Evolutionary conservation across 495 filamentous ascomycete genomes (phyloP).

Genomic region (Penicillium samsonianum): DNA sequence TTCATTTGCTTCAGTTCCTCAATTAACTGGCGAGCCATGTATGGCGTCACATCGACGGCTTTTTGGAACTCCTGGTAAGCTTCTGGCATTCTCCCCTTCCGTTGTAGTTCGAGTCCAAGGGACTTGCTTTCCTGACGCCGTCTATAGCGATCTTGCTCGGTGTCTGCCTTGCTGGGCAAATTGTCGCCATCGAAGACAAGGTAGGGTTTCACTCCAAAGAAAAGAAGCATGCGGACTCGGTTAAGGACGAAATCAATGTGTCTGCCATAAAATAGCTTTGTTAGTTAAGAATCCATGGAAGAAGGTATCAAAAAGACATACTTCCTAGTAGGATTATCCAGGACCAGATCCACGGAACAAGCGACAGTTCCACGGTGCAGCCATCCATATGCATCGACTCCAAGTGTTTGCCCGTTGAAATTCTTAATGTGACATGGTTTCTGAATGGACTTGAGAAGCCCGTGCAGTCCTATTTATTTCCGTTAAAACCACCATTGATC

Average conservation of each 20-base stretch:
- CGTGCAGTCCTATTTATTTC: constrained; percentile 68
- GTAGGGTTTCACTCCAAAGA: constrained; percentile 90
- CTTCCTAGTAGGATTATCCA: constrained; percentile 85
- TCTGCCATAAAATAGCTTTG: constrained; percentile 44
- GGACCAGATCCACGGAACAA: constrained; percentile 88
- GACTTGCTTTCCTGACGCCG: constrained; percentile 73
- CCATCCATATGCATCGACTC: constrained; percentile 97
- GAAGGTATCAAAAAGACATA: constrained; percentile 41
- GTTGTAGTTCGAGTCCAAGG: constrained; percentile 74
- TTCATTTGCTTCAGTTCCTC: constrained; percentile 80
- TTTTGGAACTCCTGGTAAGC: constrained; percentile 91
- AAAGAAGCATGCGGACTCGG: constrained; percentile 86
- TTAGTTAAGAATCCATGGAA: neutral
- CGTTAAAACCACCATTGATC: constrained; percentile 2
- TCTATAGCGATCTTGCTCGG: constrained; percentile 70
- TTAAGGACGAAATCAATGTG: constrained; percentile 91
- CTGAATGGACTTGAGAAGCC: constrained; percentile 93
- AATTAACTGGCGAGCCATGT: constrained; percentile 91
- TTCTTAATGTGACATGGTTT: constrained; percentile 83
- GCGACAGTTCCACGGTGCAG: constrained; percentile 90
- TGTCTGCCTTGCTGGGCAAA: constrained; percentile 92
- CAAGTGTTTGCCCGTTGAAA: constrained; percentile 84
- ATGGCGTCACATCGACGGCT: constrained; percentile 91
- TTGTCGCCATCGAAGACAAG: constrained; percentile 96
- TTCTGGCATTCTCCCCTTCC: constrained; percentile 74